Evolutionary conservation across 257 asterid species (phyloP).

Genomic region (Leptodermis oblonga): DNA sequence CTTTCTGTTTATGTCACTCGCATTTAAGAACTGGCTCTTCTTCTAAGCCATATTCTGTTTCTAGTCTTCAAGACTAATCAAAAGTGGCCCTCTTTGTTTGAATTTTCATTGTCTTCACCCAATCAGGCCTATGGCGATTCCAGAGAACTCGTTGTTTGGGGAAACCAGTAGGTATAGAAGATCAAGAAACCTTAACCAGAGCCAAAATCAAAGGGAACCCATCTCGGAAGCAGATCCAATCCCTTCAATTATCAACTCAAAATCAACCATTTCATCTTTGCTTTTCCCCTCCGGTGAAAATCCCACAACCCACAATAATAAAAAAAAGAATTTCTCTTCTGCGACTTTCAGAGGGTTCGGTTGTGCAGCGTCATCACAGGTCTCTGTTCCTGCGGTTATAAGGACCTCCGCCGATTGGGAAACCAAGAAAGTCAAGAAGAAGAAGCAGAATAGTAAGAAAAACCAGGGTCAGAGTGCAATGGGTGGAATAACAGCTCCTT

Average conservation of each 20-base stretch:
- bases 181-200: conserved; percentile 38
- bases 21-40: not conserved
- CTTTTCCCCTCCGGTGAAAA: conserved; percentile 35
- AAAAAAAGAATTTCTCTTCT: conserved; percentile 66
- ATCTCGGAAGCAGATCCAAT: conserved; percentile 49
- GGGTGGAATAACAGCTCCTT: conserved; percentile 3
- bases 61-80: not conserved
- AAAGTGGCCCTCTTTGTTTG: not conserved
- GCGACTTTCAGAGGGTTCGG: conserved; percentile 79
- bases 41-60: not conserved
- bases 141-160: conserved; percentile 38
- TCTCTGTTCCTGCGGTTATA: conserved; percentile 82
- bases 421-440: conserved; percentile 53
- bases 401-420: conserved; percentile 90
- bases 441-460: conserved; percentile 20
- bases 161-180: conserved; percentile 45
- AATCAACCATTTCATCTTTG: conserved; percentile 69
- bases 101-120: not conserved
- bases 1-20: not conserved
- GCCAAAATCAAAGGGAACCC: conserved; percentile 24
- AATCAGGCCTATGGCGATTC: conserved; percentile 21
- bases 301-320: conserved; percentile 36
- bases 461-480: conserved; percentile 12
- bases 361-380: conserved; percentile 83
- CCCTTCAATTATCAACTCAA: conserved; percentile 30